A percentile compares a stretch with the other conserved stretches of the same genome.
These are phyloP conservation scores for Nemania diffusa DNA, from an alignment of 2,329 filamentous ascomycete genomes.

Conservation along the genomic window DNA sequence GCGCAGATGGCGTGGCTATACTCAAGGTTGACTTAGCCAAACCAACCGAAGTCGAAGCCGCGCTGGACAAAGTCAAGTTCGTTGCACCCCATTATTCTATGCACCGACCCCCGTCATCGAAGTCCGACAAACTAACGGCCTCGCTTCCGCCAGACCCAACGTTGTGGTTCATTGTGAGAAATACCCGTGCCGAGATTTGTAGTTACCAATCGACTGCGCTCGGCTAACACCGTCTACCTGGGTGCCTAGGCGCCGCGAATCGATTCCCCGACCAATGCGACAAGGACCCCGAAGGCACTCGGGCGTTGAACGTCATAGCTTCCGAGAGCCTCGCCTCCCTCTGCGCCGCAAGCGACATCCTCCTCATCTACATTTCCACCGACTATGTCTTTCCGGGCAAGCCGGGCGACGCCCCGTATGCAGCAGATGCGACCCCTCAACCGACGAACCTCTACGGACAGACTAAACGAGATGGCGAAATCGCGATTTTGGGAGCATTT, in stretches of 20 bases:
- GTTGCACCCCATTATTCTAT: background rate
- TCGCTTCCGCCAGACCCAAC: slow-evolving; percentile 65
- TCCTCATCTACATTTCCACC: slow-evolving; percentile 83
- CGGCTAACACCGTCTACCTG: slow-evolving; percentile 8
- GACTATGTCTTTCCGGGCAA: slow-evolving; percentile 82
- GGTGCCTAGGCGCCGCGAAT: slow-evolving; percentile 77
- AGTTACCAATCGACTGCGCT: background rate
- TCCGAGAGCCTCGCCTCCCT: slow-evolving; percentile 72
- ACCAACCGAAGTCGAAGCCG: slow-evolving; percentile 58
- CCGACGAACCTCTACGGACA: slow-evolving; percentile 81
- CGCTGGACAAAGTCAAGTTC: slow-evolving; percentile 67
- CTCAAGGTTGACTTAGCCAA: slow-evolving; percentile 67
- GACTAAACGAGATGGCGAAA: slow-evolving; percentile 69
- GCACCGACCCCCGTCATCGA: background rate
- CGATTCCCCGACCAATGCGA: slow-evolving; percentile 89
- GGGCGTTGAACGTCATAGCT: slow-evolving; percentile 78
- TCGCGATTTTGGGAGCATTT: slow-evolving; percentile 73
- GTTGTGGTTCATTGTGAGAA: slow-evolving; percentile 83
- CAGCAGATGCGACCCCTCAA: slow-evolving; percentile 67
- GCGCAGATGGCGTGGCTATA: slow-evolving; percentile 76
- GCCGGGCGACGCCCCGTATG: slow-evolving; percentile 86
- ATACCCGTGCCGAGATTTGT: slow-evolving; percentile 1
- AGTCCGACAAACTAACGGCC: slow-evolving; percentile 34
- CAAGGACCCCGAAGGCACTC: slow-evolving; percentile 78
- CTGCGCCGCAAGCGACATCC: slow-evolving; percentile 68